Base-by-base conservation (phyloP, 225 moss, liverwort and hornwort species). In the Bryum argenteum region DNA sequence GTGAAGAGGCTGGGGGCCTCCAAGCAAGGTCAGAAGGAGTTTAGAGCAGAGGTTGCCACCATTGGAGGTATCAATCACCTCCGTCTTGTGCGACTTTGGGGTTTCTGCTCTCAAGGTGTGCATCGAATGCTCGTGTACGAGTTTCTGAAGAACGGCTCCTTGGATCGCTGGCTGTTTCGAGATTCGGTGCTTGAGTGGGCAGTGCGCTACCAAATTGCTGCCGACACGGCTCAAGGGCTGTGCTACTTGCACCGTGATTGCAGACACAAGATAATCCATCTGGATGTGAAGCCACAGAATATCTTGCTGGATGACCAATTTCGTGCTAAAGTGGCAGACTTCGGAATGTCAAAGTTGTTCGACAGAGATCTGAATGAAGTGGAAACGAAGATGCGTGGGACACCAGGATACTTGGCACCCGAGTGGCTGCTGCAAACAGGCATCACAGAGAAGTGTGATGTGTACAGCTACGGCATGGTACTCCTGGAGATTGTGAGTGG, bases 121-220 rank as follows among this genome's bases (percentile, higher is more conserved):
- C 81, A 85, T 39, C 72, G 76, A 8, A 58, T 83, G 13, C 71
- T 89, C 17, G 79, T 89, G n/a, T 85, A 81, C 33, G 85, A 89
- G 44, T 83, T 65, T 50, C 61, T 86, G 55, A 28, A 71, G 8
- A 82, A 76, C 15, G 78, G 84, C 1, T 84, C 82, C 10, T 70
- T 89, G 0, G 86, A 84, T 43, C 76, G 75, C 22, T 81, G 75
- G 73, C 42, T 84, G 5, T 83, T 82, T 20, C n/a, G 61, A 12
- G 63, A 57, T 1, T 17, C 48, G 4, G 19, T 67, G 0, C 19
- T 77, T 2, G 13, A 67, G 0, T 63, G 64, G 76, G 15, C 65
- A 4, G 17, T 54, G 1, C 52, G 56, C 3, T 28, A 66, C 9
- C 52, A 44, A 6, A 72, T 77, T 14, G 61, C 54, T 0, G 5